phyloP scores from a whole-genome alignment of 352 stramenopile genomes.

The Phytopythium oedochilum region DNA sequence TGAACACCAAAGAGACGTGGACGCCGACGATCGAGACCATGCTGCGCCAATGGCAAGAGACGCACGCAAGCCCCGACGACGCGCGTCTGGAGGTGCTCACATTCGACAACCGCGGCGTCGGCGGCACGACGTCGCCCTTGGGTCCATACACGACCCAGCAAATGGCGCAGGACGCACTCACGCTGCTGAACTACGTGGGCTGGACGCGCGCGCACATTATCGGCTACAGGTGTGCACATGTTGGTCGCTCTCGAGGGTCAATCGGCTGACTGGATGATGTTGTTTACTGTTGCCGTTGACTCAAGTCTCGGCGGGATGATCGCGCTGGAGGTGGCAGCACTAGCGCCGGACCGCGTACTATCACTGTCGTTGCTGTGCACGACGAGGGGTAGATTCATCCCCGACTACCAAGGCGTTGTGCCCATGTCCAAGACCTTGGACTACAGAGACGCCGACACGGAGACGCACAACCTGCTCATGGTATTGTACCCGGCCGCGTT shows the following conservation, averaged over 20 bases:
- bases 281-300: background rate
- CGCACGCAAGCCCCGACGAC: background rate
- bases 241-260: background rate
- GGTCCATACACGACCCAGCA: slow-evolving; percentile 36
- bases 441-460: slow-evolving; percentile 13
- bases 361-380: slow-evolving; percentile 44
- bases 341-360: slow-evolving; percentile 24
- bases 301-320: slow-evolving; percentile 47
- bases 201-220: slow-evolving; percentile 33
- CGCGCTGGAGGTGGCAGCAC: slow-evolving; percentile 32
- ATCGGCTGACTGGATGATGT: background rate
- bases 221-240: slow-evolving; percentile 18
- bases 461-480: slow-evolving; percentile 27
- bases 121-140: slow-evolving; percentile 24
- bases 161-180: slow-evolving; percentile 34
- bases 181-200: slow-evolving; percentile 31
- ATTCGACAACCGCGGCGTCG: slow-evolving; percentile 44
- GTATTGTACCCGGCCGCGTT: slow-evolving; percentile 27
- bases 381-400: slow-evolving; percentile 27
- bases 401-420: slow-evolving; percentile 8
- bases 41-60: slow-evolving; percentile 22
- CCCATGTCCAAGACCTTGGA: slow-evolving; percentile 25
- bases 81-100: slow-evolving; percentile 29
- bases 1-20: slow-evolving; percentile 40
- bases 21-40: slow-evolving; percentile 30